Evolutionary conservation across 2,329 filamentous ascomycete genomes (phyloP).

Genomic region (Claviceps purpurea): DNA sequence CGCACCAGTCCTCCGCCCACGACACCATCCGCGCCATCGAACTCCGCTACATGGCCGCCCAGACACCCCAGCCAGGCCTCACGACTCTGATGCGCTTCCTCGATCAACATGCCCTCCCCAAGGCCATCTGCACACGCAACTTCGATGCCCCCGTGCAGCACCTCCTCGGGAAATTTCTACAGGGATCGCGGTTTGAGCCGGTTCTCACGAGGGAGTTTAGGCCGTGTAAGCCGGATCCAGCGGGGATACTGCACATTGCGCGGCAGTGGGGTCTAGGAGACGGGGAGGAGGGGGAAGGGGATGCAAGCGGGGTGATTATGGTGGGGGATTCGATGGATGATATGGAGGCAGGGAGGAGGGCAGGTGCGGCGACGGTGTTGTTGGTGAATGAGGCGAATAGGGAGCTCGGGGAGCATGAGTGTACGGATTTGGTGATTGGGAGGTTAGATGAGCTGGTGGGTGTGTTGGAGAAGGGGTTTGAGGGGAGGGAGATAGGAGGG

Average conservation of each 20-base stretch:
- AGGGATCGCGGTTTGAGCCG: slow-evolving; percentile 54
- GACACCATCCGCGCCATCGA: slow-evolving; percentile 69
- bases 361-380: slow-evolving; percentile 83
- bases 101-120: slow-evolving; percentile 49
- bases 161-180: slow-evolving; percentile 62
- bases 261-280: slow-evolving; percentile 52
- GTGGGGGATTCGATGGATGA: slow-evolving; percentile 80
- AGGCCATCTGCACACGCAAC: slow-evolving; percentile 88
- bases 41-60: slow-evolving; percentile 62
- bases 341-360: slow-evolving; percentile 72
- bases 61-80: slow-evolving; percentile 73
- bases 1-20: slow-evolving; percentile 49
- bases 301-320: slow-evolving; percentile 44
- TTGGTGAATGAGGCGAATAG: slow-evolving; percentile 71
- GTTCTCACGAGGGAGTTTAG: slow-evolving; percentile 74
- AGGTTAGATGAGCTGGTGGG: slow-evolving; percentile 63
- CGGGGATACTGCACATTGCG: slow-evolving; percentile 78
- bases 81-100: slow-evolving; percentile 70
- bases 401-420: slow-evolving; percentile 53
- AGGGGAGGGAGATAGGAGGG: slow-evolving; percentile 26
- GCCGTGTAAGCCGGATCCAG: slow-evolving; percentile 77
- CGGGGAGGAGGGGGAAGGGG: neutral
- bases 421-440: slow-evolving; percentile 63
- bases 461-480: slow-evolving; percentile 63
- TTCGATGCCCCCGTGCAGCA: slow-evolving; percentile 70